phyloP scores from a whole-genome alignment of 192 early-diverging fungal species.

The Rhizophagus clarus region DNA sequence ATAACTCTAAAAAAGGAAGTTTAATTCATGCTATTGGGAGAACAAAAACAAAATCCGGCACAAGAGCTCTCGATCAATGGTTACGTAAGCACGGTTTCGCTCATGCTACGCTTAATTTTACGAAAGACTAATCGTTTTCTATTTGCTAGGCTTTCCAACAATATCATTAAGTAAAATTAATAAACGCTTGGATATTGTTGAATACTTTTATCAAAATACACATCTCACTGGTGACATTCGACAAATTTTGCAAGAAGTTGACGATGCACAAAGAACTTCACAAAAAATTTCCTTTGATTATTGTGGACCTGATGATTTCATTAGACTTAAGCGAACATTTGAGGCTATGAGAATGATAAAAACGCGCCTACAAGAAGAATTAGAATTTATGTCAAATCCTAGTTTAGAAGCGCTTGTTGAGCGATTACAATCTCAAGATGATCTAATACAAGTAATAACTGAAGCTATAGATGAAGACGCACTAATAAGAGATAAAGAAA shows the following conservation, averaged over 20 bases:
- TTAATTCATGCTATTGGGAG: conserved; percentile 71
- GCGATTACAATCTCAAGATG: conserved; percentile 46
- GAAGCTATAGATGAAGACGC: conserved; percentile 51
- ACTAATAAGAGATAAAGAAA: conserved; percentile 39
- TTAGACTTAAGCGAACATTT: conserved; percentile 62
- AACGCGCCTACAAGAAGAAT: conserved; percentile 30
- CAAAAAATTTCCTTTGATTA: conserved; percentile 70
- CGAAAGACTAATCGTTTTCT: neutral
- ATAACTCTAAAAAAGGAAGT: conserved; percentile 58
- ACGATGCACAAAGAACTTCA: conserved; percentile 70
- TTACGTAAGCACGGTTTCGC: conserved; percentile 42
- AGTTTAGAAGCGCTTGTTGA: conserved; percentile 34
- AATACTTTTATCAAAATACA: conserved; percentile 61
- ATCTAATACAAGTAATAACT: conserved; percentile 43
- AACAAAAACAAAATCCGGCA: conserved; percentile 81
- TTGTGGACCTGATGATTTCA: conserved; percentile 62
- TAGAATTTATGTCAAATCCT: neutral
- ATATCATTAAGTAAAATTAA: conserved; percentile 67
- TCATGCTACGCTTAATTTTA: neutral
- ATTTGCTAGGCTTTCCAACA: conserved; percentile 63
- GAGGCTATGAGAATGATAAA: conserved; percentile 52
- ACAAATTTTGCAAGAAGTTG: conserved; percentile 50
- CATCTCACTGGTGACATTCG: conserved; percentile 58
- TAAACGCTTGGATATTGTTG: conserved; percentile 71
- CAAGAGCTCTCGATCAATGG: conserved; percentile 70